These are phyloP conservation scores for Rhizophora mangle DNA, from an alignment of 345 rosid species.

Conservation along the genomic window DNA sequence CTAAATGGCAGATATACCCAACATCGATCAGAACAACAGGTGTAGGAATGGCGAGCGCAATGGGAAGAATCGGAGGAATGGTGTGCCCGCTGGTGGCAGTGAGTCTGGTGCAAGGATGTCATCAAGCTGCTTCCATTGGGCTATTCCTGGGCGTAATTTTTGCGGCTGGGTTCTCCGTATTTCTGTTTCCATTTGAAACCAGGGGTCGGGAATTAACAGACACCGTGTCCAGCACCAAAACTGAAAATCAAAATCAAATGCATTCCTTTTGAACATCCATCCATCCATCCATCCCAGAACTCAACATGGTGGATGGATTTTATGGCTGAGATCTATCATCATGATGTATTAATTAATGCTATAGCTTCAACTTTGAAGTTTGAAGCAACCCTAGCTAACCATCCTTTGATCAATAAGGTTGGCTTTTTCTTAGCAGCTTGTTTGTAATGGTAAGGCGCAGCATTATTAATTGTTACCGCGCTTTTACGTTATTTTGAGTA, in stretches of 20 bases:
- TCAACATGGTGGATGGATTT: too few relatives aligned
- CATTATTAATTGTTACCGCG: too few relatives aligned
- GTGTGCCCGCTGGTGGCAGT: slow-evolving; percentile 89
- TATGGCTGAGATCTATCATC: too few relatives aligned
- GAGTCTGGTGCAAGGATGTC: slow-evolving; percentile 75
- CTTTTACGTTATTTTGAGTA: too few relatives aligned
- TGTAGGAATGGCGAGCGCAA: slow-evolving; percentile 72
- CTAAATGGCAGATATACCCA: slow-evolving; percentile 63
- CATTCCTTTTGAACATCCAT: neutral
- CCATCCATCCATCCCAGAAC: too few relatives aligned
- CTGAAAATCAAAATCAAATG: neutral
- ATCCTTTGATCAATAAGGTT: too few relatives aligned
- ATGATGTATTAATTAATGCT: too few relatives aligned
- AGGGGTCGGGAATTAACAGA: slow-evolving; percentile 46
- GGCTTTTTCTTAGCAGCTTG: too few relatives aligned
- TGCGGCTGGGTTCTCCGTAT: slow-evolving; percentile 57
- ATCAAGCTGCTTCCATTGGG: slow-evolving; percentile 56
- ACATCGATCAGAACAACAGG: slow-evolving; percentile 90
- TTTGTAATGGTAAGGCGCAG: too few relatives aligned
- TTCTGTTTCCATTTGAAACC: slow-evolving; percentile 77
- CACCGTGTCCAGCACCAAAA: neutral
- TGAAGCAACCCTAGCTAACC: too few relatives aligned
- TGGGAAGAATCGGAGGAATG: slow-evolving; percentile 94
- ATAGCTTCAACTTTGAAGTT: too few relatives aligned
- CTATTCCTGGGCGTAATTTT: slow-evolving; percentile 59